Conservation (phyloP, 768 basidiomycete genomes). For the Suillus placidus region DNA sequence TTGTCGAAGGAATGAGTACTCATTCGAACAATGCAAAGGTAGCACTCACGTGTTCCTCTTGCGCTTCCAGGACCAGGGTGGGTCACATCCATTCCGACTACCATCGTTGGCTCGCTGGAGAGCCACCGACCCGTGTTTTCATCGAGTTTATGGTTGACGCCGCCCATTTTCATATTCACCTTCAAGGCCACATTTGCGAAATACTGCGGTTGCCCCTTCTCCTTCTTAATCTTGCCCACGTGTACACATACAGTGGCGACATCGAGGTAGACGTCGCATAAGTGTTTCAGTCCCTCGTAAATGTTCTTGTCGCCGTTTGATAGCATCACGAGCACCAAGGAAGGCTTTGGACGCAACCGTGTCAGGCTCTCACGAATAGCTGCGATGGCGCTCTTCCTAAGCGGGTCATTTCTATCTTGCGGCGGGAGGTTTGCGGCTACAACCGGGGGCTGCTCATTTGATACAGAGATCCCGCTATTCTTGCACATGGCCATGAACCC, state of each 20-base stretch:
- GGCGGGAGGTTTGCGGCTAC: conserved; percentile 50
- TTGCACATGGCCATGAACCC: conserved; percentile 68
- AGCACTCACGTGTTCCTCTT: conserved; percentile 43
- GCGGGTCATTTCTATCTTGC: conserved; percentile 55
- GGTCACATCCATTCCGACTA: conserved; percentile 68
- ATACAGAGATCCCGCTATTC: conserved; percentile 62
- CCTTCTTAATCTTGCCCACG: conserved; percentile 67
- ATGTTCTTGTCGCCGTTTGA: conserved; percentile 49
- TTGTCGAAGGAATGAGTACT: conserved; percentile 2
- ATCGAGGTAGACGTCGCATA: conserved; percentile 52
- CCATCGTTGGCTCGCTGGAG: conserved; percentile 45
- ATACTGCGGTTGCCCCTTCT: conserved; percentile 56
- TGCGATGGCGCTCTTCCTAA: conserved; percentile 51
- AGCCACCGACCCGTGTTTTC: conserved; percentile 42
- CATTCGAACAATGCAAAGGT: background rate
- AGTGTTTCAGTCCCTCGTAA: conserved; percentile 55
- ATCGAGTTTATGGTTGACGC: conserved; percentile 52
- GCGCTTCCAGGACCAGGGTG: conserved; percentile 79
- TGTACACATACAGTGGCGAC: conserved; percentile 75
- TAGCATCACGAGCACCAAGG: conserved; percentile 49
- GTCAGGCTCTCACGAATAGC: conserved; percentile 46
- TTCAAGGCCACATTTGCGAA: conserved; percentile 59
- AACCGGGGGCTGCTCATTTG: conserved; percentile 38
- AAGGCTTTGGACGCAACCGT: conserved; percentile 42
- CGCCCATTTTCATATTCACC: conserved; percentile 58